phyloP scores from a whole-genome alignment of 148 eudicot genomes.

The Fagopyrum esculentum region DNA sequence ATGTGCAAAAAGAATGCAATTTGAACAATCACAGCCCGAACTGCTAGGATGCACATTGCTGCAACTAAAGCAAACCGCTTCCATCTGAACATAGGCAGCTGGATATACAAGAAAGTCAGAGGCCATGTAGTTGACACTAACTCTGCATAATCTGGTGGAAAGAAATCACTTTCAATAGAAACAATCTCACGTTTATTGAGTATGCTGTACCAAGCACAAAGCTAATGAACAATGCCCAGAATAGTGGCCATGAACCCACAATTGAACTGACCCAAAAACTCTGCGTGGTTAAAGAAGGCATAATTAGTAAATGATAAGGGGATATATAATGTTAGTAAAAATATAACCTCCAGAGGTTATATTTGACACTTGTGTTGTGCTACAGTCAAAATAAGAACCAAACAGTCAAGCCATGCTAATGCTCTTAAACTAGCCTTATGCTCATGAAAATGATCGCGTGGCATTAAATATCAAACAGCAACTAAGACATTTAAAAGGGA shows the following conservation, averaged over 20 bases:
- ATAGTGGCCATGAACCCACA: slow-evolving; percentile 85
- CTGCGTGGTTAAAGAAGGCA: slow-evolving; percentile 31
- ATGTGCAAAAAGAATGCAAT: slow-evolving; percentile 89
- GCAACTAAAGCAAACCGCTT: slow-evolving; percentile 91
- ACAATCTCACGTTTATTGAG: slow-evolving; percentile 69
- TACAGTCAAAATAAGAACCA: not conserved
- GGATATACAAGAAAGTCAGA: slow-evolving; percentile 21
- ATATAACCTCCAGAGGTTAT: not conserved
- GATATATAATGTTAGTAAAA: not conserved
- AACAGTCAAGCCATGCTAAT: not conserved
- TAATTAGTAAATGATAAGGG: not conserved
- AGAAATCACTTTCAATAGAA: not conserved
- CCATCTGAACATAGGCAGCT: slow-evolving; percentile 93
- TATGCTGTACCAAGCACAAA: slow-evolving; percentile 94
- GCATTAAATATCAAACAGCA: not conserved
- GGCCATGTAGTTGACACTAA: not conserved
- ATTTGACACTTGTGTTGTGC: not conserved
- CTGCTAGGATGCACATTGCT: slow-evolving; percentile 95
- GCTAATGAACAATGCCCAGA: slow-evolving; percentile 91
- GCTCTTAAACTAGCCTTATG: not conserved
- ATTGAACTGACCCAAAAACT: slow-evolving; percentile 79
- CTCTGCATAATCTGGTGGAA: not conserved
- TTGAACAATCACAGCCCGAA: slow-evolving; percentile 91
- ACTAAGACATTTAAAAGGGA: not conserved
- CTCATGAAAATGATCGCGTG: not conserved